These are phyloP conservation scores for Ustilago hordei DNA, from an alignment of 1,284 basidiomycete genomes.

Conservation along the genomic window DNA sequence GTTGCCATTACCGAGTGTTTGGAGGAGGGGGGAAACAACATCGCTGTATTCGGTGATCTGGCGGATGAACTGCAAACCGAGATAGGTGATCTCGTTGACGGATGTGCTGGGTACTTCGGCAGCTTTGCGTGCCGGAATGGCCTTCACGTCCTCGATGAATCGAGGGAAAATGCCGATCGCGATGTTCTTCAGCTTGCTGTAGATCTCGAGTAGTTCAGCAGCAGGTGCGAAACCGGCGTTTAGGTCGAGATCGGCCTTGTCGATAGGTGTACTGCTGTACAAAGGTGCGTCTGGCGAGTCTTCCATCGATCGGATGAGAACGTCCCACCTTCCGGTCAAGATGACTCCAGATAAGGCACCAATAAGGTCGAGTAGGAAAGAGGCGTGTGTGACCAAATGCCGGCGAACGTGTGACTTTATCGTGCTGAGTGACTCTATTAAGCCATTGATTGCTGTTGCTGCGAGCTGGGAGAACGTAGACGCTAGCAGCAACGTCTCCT, in stretches of 20 bases:
- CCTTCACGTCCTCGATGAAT: constrained; percentile 66
- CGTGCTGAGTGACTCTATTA: constrained; percentile 44
- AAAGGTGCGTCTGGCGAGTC: constrained; percentile 40
- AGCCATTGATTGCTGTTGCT: constrained; percentile 24
- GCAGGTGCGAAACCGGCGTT: constrained; percentile 38
- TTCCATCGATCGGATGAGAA: constrained; percentile 45
- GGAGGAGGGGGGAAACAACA: constrained; percentile 55
- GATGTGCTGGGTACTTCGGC: constrained; percentile 59
- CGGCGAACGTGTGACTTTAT: constrained; percentile 54
- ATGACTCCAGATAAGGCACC: constrained; percentile 40
- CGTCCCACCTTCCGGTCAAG: constrained; percentile 37
- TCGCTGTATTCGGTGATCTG: constrained; percentile 62
- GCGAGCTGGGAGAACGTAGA: constrained; percentile 49
- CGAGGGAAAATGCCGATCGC: constrained; percentile 64
- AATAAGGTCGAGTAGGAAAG: constrained; percentile 58
- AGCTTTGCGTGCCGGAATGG: constrained; percentile 59
- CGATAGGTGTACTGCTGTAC: constrained; percentile 25
- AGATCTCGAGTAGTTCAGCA: constrained; percentile 36
- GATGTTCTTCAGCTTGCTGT: constrained; percentile 52
- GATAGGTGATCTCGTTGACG: constrained; percentile 66
- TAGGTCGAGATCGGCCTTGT: constrained; percentile 44
- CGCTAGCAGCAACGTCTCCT: constrained; percentile 39
- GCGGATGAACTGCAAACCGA: constrained; percentile 58
- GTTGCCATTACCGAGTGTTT: constrained; percentile 59
- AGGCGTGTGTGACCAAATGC: constrained; percentile 56